Base-by-base conservation (phyloP, 805 yeast species). In the Blastobotrys attinorum region DNA sequence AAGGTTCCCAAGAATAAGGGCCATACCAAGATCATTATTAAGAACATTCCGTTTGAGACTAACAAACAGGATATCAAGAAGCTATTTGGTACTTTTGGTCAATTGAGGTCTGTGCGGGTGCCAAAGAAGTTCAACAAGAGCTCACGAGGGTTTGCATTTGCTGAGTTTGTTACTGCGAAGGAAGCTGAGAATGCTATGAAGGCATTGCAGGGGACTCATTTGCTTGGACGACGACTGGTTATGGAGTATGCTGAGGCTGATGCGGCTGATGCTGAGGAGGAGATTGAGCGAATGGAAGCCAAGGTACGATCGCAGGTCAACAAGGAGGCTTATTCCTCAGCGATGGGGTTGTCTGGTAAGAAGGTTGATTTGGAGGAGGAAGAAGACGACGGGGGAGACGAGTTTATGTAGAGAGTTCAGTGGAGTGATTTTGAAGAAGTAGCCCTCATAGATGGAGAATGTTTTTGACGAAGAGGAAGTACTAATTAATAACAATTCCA, bases 61-160 rank as follows among this genome's bases (percentile, higher is more conserved):
- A 75, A 92, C 2, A 79, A 96, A 65, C 83, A 85, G 57, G 97
- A 92, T 59, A 79, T 92, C n/a, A 79, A 85, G 57, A 94, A 88
- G 61, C 70, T 92, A 51, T 89, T 92, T 66, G 88, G 92, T 46
- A 81, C 97, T 1, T 92, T 90, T 67, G 98, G 98, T 46, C 89
- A 85, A 65, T 71, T 92, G 58, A 86, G 89, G 57, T 84, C 97
- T 2, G 96, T 89, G 35, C 79, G 98, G 59, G 90, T 92, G 39
- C 98, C 98, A 25, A 83, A 84, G 76, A 92, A 92, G 63, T 89
- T 90, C 69, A 95, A 92, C 72, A 84, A 83, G 60, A 75, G 87
- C 31, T 95, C 97, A 10, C 79, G 98, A 61, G 98, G 98, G 61
- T 92, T 92, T 70, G 98, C 97, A 0, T 92, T 92, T 63, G 96